phyloP scores from a whole-genome alignment of 163 green algal species.

The Trebouxia gelatinosa region DNA sequence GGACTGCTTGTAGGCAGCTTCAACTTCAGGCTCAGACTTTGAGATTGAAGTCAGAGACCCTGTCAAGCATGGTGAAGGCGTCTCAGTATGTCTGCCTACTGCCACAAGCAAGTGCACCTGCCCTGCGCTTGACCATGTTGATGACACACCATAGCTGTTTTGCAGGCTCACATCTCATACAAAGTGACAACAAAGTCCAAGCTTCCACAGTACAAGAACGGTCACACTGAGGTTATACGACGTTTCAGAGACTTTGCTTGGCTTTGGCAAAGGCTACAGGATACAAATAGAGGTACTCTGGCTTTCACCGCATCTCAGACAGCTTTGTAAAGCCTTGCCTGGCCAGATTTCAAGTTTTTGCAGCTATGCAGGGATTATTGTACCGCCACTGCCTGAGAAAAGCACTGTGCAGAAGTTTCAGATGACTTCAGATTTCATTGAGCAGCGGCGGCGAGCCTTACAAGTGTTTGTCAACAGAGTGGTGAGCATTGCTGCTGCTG shows the following conservation, averaged over 20 bases:
- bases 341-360: not conserved
- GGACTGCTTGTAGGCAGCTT: constrained; percentile 30
- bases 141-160: not conserved
- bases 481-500: constrained; percentile 35
- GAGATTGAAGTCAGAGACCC: constrained; percentile 81
- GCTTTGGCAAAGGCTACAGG: constrained; percentile 71
- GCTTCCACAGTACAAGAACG: constrained; percentile 53
- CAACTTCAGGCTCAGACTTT: constrained; percentile 49
- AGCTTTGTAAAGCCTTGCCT: not conserved
- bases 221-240: constrained; percentile 72
- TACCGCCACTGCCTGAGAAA: constrained; percentile 91
- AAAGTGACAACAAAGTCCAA: constrained; percentile 67
- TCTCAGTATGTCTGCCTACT: constrained; percentile 46
- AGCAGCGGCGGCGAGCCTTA: constrained; percentile 74
- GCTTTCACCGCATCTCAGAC: not conserved
- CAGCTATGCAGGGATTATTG: constrained; percentile 71
- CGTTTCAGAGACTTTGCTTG: constrained; percentile 91
- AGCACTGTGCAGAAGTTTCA: constrained; percentile 91
- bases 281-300: constrained; percentile 55
- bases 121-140: not conserved
- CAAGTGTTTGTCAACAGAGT: constrained; percentile 76
- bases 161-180: constrained; percentile 87
- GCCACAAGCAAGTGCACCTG: not conserved
- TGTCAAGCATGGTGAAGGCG: constrained; percentile 91
- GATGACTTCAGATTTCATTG: constrained; percentile 89